Conservation (phyloP, 306 rosid genomes). For the Dalbergia cochinchinensis region DNA sequence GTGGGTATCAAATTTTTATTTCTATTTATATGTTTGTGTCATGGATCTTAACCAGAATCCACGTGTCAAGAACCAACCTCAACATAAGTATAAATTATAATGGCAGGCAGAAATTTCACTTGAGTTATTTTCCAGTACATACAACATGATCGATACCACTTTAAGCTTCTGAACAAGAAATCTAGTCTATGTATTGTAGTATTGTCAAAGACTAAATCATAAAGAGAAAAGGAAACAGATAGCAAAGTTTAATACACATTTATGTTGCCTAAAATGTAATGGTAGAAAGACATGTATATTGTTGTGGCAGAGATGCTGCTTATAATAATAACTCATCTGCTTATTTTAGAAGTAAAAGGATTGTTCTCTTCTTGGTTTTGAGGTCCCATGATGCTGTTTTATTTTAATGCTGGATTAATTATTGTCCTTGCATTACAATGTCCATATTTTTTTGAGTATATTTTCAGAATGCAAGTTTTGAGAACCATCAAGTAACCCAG, state of each 20-base stretch:
- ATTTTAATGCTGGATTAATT: constrained; percentile 11
- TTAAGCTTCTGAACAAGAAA: constrained; percentile 5
- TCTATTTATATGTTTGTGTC: not conserved
- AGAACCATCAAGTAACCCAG: constrained; percentile 47
- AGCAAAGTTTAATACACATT: constrained; percentile 3
- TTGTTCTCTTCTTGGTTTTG: constrained; percentile 1
- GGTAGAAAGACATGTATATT: not conserved
- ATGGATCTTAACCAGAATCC: not conserved
- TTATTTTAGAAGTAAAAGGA: constrained; percentile 1
- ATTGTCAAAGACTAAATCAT: not conserved
- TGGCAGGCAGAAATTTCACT: constrained; percentile 18
- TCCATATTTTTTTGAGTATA: constrained; percentile 35
- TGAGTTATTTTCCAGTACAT: not conserved
- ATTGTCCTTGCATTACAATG: constrained; percentile 27
- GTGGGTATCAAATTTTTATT: too few relatives aligned
- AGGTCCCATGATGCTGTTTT: constrained; percentile 33
- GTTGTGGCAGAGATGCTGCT: not conserved
- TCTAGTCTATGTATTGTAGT: not conserved
- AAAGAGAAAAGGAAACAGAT: not conserved
- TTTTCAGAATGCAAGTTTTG: constrained; percentile 56
- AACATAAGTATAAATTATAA: constrained; percentile 14
- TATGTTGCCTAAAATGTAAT: constrained; percentile 29
- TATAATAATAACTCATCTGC: not conserved
- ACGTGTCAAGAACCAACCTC: not conserved
- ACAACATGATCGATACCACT: not conserved